Conservation (phyloP, 768 basidiomycete species). For the Leccinellum rugosiceps region DNA sequence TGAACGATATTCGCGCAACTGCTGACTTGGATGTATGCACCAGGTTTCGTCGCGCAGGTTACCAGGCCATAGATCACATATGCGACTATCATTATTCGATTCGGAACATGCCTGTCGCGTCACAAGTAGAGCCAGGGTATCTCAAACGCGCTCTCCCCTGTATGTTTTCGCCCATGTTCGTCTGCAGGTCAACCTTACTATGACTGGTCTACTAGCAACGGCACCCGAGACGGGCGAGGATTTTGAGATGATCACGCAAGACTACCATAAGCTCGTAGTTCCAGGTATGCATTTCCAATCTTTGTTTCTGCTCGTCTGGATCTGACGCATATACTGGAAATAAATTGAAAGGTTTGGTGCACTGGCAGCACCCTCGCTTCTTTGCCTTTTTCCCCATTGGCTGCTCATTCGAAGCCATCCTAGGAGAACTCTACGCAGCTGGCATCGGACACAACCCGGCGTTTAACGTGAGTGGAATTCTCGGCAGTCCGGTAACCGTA, state of each 20-base stretch:
- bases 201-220: slow-evolving; percentile 34
- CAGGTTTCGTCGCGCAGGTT: slow-evolving; percentile 77
- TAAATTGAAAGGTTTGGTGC: slow-evolving; percentile 48
- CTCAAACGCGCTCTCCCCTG: slow-evolving; percentile 64
- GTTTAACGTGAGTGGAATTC: slow-evolving; percentile 61
- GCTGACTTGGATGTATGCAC: slow-evolving; percentile 24
- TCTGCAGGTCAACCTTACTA: not conserved
- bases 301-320: not conserved
- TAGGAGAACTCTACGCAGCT: slow-evolving; percentile 82
- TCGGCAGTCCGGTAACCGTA: no score
- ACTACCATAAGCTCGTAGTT: slow-evolving; percentile 75
- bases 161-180: slow-evolving; percentile 25
- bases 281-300: slow-evolving; percentile 48
- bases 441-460: slow-evolving; percentile 77
- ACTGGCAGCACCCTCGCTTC: slow-evolving; percentile 45
- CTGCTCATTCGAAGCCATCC: slow-evolving; percentile 76
- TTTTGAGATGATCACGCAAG: slow-evolving; percentile 66
- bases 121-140: slow-evolving; percentile 81
- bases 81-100: slow-evolving; percentile 82
- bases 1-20: not conserved
- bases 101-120: slow-evolving; percentile 58
- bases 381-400: slow-evolving; percentile 84
- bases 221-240: slow-evolving; percentile 72
- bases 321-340: not conserved
- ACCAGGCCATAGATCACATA: slow-evolving; percentile 83